phyloP scores from a whole-genome alignment of 2,329 filamentous ascomycete genomes.

The Diplodia seriata region DNA sequence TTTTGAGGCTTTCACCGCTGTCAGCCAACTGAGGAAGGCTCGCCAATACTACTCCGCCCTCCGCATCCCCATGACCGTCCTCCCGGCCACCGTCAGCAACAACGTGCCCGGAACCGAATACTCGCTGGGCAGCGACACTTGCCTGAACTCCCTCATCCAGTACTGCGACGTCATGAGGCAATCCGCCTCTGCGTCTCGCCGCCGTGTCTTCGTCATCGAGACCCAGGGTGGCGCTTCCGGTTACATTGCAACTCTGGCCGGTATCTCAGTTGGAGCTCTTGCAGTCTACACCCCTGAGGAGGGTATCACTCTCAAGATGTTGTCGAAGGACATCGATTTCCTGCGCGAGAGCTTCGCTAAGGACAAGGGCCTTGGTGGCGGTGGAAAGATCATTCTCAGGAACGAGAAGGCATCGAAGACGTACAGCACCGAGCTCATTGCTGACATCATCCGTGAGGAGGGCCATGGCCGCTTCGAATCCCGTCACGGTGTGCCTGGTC shows the following conservation, averaged over 20 bases:
- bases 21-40: constrained; percentile 84
- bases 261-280: constrained; percentile 87
- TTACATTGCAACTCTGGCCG: constrained; percentile 89
- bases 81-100: constrained; percentile 98
- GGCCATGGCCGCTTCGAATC: constrained; percentile 91
- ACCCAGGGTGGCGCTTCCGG: constrained; percentile 95
- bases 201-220: constrained; percentile 96
- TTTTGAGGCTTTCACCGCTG: constrained; percentile 94
- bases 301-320: constrained; percentile 91
- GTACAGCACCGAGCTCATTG: constrained; percentile 91
- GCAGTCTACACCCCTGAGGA: constrained; percentile 98
- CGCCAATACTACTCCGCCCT: constrained; percentile 80
- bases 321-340: constrained; percentile 87
- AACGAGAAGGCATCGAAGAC: constrained; percentile 92
- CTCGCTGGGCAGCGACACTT: constrained; percentile 94
- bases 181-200: constrained; percentile 89
- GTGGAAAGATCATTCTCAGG: constrained; percentile 92
- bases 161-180: constrained; percentile 99
- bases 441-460: constrained; percentile 94
- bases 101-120: constrained; percentile 98
- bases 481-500: constrained; percentile 80
- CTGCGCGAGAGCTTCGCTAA: constrained; percentile 83
- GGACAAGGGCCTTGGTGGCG: constrained; percentile 86
- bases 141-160: constrained; percentile 89
- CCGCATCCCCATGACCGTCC: constrained; percentile 87